Conservation (phyloP, 2,329 filamentous ascomycete genomes). For the Metarhizium brunneum region DNA sequence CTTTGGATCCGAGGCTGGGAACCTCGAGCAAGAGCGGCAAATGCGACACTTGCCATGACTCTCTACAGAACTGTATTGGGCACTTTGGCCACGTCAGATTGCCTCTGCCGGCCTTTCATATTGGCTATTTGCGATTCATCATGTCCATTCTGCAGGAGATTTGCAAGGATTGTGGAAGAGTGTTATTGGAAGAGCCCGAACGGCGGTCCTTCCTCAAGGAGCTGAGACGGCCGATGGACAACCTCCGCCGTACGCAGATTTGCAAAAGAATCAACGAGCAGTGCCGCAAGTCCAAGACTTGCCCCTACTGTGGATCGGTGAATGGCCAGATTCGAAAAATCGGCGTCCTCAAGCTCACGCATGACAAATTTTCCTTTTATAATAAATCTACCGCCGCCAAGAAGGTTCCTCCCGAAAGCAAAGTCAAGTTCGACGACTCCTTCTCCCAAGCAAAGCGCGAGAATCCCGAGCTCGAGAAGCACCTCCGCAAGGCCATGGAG, state of each 20-base stretch:
- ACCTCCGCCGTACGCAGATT: slow-evolving; percentile 71
- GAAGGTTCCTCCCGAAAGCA: slow-evolving; percentile 74
- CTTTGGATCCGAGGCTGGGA: slow-evolving; percentile 79
- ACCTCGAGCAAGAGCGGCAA: slow-evolving; percentile 74
- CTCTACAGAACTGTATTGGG: slow-evolving; percentile 77
- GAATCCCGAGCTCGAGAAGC: slow-evolving; percentile 79
- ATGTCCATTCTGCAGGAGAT: slow-evolving; percentile 90
- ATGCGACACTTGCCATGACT: slow-evolving; percentile 77
- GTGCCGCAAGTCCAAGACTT: slow-evolving; percentile 78
- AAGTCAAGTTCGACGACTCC: slow-evolving; percentile 76
- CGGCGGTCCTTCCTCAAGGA: slow-evolving; percentile 70
- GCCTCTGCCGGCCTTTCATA: slow-evolving; percentile 86
- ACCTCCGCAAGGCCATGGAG: slow-evolving; percentile 85
- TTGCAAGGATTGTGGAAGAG: slow-evolving; percentile 83
- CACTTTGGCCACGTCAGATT: slow-evolving; percentile 93
- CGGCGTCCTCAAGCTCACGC: slow-evolving; percentile 83
- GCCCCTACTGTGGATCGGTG: slow-evolving; percentile 68
- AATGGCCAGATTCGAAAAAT: slow-evolving; percentile 92
- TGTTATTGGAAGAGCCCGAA: slow-evolving; percentile 74
- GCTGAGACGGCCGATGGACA: slow-evolving; percentile 77
- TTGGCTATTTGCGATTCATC: slow-evolving; percentile 90
- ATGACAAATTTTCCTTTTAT: slow-evolving; percentile 84
- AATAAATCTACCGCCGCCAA: slow-evolving; percentile 81
- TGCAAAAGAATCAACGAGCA: slow-evolving; percentile 83
- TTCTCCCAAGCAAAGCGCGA: slow-evolving; percentile 70